phyloP scores from a whole-genome alignment of 495 filamentous ascomycete genomes.

The Schizothecium vesticola region DNA sequence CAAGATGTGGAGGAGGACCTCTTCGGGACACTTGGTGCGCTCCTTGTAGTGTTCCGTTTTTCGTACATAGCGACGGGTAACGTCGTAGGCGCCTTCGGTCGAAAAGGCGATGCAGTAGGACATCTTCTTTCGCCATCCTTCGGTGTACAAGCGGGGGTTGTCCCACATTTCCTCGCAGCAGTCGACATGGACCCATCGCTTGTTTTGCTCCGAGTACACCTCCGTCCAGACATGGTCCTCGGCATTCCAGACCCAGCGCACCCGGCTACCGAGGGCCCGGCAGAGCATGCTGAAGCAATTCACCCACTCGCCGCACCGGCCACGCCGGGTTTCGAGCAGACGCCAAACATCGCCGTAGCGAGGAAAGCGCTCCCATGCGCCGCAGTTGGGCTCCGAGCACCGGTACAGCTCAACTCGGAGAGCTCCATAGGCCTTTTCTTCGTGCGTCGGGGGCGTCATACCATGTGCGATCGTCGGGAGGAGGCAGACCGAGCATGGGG shows the following conservation, averaged over 20 bases:
- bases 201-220: constrained; percentile 89
- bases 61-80: constrained; percentile 92
- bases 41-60: constrained; percentile 67
- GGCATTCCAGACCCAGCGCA: constrained; percentile 97
- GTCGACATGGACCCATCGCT: constrained; percentile 96
- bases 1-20: constrained; percentile 81
- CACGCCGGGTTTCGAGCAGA: constrained; percentile 74
- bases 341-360: constrained; percentile 96
- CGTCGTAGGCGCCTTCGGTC: constrained; percentile 89
- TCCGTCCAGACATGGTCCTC: constrained; percentile 99
- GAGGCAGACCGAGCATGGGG: constrained; percentile 71
- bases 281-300: constrained; percentile 99
- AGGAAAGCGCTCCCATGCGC: constrained; percentile 79
- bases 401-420: constrained; percentile 82
- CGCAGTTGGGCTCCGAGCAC: constrained; percentile 67
- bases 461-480: constrained; percentile 79
- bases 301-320: constrained; percentile 91
- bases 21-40: constrained; percentile 72
- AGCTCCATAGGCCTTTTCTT: constrained; percentile 83
- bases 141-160: constrained; percentile 84
- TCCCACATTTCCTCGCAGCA: constrained; percentile 94
- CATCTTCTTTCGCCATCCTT: constrained; percentile 93
- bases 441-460: constrained; percentile 75
- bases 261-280: constrained; percentile 80
- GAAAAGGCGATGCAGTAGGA: constrained; percentile 97